Evolutionary conservation across 2,329 filamentous ascomycete species (phyloP).

Genomic region (Didymella keratinophila): DNA sequence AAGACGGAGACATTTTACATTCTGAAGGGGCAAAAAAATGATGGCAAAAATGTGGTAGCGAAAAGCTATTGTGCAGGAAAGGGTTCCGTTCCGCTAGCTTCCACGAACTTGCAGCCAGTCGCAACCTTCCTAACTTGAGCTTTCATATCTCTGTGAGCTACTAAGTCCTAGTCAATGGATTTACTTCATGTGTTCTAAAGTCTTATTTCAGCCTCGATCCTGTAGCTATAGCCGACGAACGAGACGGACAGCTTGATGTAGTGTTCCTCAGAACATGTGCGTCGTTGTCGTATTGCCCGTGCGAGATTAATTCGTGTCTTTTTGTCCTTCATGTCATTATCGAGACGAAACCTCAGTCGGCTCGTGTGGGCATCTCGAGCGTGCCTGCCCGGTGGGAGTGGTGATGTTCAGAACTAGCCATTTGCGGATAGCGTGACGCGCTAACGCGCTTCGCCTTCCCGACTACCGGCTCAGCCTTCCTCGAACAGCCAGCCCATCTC

Average conservation of each 20-base stretch:
- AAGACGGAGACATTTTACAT: no score
- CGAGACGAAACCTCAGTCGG: background rate
- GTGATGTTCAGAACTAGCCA: background rate
- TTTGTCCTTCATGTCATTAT: background rate
- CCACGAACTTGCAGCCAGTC: no score
- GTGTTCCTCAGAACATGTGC: no score
- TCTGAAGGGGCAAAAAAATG: no score
- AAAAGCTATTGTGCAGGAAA: no score
- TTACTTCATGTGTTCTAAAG: background rate
- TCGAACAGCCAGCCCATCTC: constrained; percentile 2
- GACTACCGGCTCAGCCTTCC: constrained; percentile 4
- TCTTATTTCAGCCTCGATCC: no score
- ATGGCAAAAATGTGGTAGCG: no score
- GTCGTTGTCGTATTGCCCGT: no score
- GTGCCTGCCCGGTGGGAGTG: background rate
- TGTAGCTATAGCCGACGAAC: no score
- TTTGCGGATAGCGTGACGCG: background rate
- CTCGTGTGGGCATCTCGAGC: background rate
- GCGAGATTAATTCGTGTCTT: no score
- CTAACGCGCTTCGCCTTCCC: constrained; percentile 2
- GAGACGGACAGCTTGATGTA: no score
- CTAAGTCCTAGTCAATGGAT: background rate
- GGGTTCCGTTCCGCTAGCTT: background rate
- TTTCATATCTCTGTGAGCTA: background rate
- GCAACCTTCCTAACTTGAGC: background rate